Conservation (phyloP, 148 eudicot species). For the Agrostemma githago region DNA sequence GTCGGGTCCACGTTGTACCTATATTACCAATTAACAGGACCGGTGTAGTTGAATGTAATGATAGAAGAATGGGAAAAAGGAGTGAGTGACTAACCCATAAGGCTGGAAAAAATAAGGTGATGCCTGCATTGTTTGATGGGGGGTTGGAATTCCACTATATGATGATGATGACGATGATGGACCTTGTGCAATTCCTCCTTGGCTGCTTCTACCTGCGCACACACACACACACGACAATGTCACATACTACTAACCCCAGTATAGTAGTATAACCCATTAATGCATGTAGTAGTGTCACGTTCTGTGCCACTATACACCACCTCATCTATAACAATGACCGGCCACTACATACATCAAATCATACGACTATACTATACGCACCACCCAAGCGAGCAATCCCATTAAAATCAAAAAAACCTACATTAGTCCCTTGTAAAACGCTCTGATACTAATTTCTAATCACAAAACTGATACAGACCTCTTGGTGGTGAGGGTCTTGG, state of each 20-base stretch:
- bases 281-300: background rate
- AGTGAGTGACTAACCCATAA: slow-evolving; percentile 55
- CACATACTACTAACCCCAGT: background rate
- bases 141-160: slow-evolving; percentile 35
- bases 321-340: background rate
- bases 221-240: background rate
- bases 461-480: slow-evolving; percentile 26
- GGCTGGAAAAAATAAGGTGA: slow-evolving; percentile 55
- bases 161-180: slow-evolving; percentile 32
- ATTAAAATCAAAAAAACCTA: too few relatives aligned
- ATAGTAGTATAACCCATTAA: background rate
- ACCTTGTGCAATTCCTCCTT: slow-evolving; percentile 37
- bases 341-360: too few relatives aligned
- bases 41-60: too few relatives aligned
- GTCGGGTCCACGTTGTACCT: too few relatives aligned
- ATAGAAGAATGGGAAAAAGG: background rate
- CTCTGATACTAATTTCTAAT: background rate
- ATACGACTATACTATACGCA: too few relatives aligned
- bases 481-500: slow-evolving; percentile 72
- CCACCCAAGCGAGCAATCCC: too few relatives aligned
- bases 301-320: background rate
- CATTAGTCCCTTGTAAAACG: background rate
- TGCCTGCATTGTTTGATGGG: slow-evolving; percentile 50
- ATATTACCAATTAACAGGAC: too few relatives aligned
- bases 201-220: slow-evolving; percentile 50